Evolutionary conservation across 2,329 filamentous ascomycete species (phyloP).

Genomic region (Alternaria ethzedia): DNA sequence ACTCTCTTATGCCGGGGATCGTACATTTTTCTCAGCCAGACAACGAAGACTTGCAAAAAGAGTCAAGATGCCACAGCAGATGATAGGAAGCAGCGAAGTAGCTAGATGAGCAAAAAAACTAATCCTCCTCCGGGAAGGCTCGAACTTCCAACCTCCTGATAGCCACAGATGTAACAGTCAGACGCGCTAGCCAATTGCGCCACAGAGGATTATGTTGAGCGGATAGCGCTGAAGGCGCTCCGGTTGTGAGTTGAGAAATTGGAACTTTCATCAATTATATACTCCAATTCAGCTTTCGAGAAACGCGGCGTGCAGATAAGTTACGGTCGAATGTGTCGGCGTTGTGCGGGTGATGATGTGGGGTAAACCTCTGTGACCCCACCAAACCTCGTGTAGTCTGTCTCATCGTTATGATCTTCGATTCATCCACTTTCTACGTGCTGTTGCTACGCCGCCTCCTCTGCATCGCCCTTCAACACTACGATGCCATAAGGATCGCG

Average conservation of each 20-base stretch:
- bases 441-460: slow-evolving; percentile 7
- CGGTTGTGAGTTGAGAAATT: slow-evolving; percentile 10
- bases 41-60: background rate
- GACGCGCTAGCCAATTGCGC: slow-evolving; percentile 64
- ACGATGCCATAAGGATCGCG: slow-evolving; percentile 84
- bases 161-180: slow-evolving; percentile 58
- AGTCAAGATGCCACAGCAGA: background rate
- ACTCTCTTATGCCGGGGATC: background rate
- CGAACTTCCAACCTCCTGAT: slow-evolving; percentile 36
- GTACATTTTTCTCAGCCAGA: background rate
- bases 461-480: slow-evolving; percentile 34
- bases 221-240: slow-evolving; percentile 10
- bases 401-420: background rate
- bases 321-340: background rate
- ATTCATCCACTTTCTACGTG: background rate
- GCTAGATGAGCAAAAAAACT: slow-evolving; percentile 12
- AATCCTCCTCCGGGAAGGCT: slow-evolving; percentile 35
- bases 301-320: background rate
- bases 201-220: slow-evolving; percentile 40
- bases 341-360: background rate
- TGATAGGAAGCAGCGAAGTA: no score
- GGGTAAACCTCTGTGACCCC: background rate
- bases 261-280: background rate
- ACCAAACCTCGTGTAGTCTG: background rate
- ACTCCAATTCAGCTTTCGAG: rapidly evolving